These are phyloP conservation scores for Rhexocercosporidium sp. DNA, from an alignment of 2,329 filamentous ascomycete species.

Conservation along the genomic window DNA sequence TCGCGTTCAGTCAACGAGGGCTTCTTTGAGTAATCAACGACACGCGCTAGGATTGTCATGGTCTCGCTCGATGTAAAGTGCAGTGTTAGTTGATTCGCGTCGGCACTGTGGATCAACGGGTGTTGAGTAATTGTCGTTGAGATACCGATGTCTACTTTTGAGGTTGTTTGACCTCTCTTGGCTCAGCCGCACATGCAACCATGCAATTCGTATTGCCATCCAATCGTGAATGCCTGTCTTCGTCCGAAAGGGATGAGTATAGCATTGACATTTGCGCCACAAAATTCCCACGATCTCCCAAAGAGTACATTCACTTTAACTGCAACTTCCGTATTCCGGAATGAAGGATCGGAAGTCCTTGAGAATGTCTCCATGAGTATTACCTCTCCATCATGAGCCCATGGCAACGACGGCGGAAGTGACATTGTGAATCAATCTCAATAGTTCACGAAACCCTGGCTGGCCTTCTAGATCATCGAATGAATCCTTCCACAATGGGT, in stretches of 20 bases:
- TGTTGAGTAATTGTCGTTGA: background rate
- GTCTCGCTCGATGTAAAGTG: background rate
- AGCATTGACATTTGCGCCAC: too few relatives aligned
- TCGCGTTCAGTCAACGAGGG: background rate
- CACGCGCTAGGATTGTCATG: background rate
- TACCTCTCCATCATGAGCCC: too few relatives aligned
- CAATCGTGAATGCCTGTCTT: background rate
- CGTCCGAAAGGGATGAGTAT: too few relatives aligned
- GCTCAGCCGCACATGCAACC: conserved; percentile 6
- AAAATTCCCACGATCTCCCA: too few relatives aligned
- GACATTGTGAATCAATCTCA: too few relatives aligned
- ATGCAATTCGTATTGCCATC: background rate
- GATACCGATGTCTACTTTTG: background rate
- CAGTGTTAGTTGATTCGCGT: background rate
- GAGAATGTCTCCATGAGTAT: too few relatives aligned
- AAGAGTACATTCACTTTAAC: too few relatives aligned
- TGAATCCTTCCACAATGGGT: background rate
- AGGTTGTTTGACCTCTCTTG: background rate
- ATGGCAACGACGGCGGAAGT: too few relatives aligned
- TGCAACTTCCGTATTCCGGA: too few relatives aligned
- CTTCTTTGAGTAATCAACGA: background rate
- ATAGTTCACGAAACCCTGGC: too few relatives aligned
- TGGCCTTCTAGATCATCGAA: too few relatives aligned
- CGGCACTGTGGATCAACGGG: background rate
- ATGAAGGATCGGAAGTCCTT: too few relatives aligned